These are phyloP conservation scores for Linum usitatissimum DNA, from an alignment of 345 rosid species.

Conservation along the genomic window DNA sequence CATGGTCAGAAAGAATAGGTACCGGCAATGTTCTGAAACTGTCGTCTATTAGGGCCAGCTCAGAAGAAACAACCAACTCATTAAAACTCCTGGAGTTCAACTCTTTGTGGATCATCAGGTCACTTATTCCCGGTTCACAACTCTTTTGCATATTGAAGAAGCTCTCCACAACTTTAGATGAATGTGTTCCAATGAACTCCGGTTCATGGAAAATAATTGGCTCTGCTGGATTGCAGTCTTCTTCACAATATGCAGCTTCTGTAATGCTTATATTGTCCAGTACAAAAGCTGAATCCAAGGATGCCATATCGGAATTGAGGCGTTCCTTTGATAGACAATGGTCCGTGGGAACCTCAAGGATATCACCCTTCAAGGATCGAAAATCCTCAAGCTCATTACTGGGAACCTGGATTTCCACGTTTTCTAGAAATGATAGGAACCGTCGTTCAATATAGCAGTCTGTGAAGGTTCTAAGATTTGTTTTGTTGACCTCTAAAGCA, in stretches of 20 bases:
- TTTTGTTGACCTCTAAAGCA: slow-evolving; percentile 61
- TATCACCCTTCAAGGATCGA: slow-evolving; percentile 29
- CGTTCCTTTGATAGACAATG: slow-evolving; percentile 31
- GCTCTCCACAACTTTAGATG: slow-evolving; percentile 32
- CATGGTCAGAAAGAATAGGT: slow-evolving; percentile 43
- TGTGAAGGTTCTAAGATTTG: slow-evolving; percentile 29
- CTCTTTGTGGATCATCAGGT: slow-evolving; percentile 41
- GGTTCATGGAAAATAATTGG: slow-evolving; percentile 43
- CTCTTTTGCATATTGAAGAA: slow-evolving; percentile 28
- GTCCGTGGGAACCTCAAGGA: slow-evolving; percentile 33
- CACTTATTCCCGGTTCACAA: slow-evolving; percentile 34
- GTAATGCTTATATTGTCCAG: slow-evolving; percentile 36
- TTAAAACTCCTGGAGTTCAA: slow-evolving; percentile 52
- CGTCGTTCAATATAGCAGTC: slow-evolving; percentile 34
- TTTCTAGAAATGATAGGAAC: slow-evolving; percentile 36
- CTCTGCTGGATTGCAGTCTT: slow-evolving; percentile 16
- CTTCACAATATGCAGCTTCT: slow-evolving; percentile 23
- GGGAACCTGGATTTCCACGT: slow-evolving; percentile 21
- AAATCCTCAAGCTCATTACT: slow-evolving; percentile 33
- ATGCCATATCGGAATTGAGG: slow-evolving; percentile 30
- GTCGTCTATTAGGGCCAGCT: slow-evolving; percentile 61
- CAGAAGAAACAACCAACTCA: slow-evolving; percentile 59
- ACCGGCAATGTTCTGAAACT: slow-evolving; percentile 65
- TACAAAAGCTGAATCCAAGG: slow-evolving; percentile 23
- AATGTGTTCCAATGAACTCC: slow-evolving; percentile 36